Evolutionary conservation across 331 rosid species (phyloP), one percentile per base, ranked within the genome.

Genomic region (Arachis monticola): DNA sequence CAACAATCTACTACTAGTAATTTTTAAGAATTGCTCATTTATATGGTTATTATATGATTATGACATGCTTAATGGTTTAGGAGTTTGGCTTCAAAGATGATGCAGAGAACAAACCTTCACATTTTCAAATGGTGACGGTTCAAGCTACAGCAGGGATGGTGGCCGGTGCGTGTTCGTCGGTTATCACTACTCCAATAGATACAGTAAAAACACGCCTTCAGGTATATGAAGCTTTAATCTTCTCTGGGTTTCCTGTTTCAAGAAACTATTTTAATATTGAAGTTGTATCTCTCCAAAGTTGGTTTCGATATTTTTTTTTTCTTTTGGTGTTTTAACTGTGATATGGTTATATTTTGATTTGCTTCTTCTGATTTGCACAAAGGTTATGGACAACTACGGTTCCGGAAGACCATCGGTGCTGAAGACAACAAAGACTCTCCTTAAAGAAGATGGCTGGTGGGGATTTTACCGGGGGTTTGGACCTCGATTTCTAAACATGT

Each of bases 391-490:
- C 76, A 72, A 91, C 73, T 87, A 77, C 62, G 93, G 90, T 47
- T 74, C 31, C 65, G 98, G 97, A 78, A 85, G 97, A 81, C 97
- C 98, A 48, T 88, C 97, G 9, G 90, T 90, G 57, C 14, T 89
- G 69, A 93, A 90, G 87, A 89, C 97, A 11, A 32, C 93, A 72
- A 89, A 83, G 75, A 60, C 73, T 9, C 92, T 91, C 53, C 74
- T 90, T 17, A 75, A 79, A 80, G 97, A 90, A 82, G 93, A 90
- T 86, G 98, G 98, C 10, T 90, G 97, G 97, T 31, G 90, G 96
- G 98, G 98, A 5, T 89, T 90, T 83, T 93, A 93, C 74, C 60
- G 96, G 72, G 98, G 98, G 5, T 93, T 93, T 75, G 93, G 92
- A 72, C 97, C 92, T 65, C 89, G 98, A 46, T 93, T 90, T 76